These are phyloP conservation scores for Tolypocladium album DNA, from an alignment of 2,329 filamentous ascomycete species.

Conservation along the genomic window DNA sequence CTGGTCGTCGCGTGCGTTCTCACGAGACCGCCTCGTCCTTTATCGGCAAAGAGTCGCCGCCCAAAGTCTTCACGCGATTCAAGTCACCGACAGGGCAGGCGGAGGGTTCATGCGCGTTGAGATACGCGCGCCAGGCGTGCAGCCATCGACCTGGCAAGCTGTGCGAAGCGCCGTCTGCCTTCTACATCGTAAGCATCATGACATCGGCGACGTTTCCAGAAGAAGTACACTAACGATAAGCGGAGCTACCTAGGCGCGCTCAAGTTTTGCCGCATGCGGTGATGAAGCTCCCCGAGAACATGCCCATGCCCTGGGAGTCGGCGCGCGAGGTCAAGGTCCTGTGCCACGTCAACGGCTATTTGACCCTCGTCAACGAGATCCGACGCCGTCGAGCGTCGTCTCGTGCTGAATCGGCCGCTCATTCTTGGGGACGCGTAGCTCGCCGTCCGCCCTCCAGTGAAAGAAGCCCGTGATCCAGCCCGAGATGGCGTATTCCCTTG, in stretches of 20 bases:
- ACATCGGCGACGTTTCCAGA: slow-evolving; percentile 98
- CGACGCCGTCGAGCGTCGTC: slow-evolving; percentile 15
- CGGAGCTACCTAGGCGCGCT: slow-evolving; percentile 92
- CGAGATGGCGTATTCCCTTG: slow-evolving; percentile 24
- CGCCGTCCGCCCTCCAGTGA: slow-evolving; percentile 29
- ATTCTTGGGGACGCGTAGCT: slow-evolving; percentile 8
- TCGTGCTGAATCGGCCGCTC: slow-evolving; percentile 1
- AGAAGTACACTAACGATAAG: slow-evolving; percentile 98
- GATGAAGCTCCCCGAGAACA: slow-evolving; percentile 93
- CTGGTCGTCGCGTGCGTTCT: slow-evolving; percentile 17
- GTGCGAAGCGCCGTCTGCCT: slow-evolving; percentile 7
- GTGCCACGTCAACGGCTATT: slow-evolving; percentile 94
- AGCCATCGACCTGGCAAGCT: slow-evolving; percentile 16
- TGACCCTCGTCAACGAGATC: slow-evolving; percentile 94
- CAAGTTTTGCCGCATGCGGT: slow-evolving; percentile 99
- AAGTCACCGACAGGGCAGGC: slow-evolving; percentile 2
- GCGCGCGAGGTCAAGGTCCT: slow-evolving; percentile 93
- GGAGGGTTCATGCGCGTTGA: slow-evolving; percentile 16
- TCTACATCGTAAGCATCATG: slow-evolving; percentile 28
- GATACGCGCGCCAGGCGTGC: slow-evolving; percentile 22
- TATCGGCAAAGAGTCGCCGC: slow-evolving; percentile 8
- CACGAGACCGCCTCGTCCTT: slow-evolving; percentile 16
- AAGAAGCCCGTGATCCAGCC: slow-evolving; percentile 40
- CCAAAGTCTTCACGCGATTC: background rate
- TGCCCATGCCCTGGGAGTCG: slow-evolving; percentile 99